A percentile compares a stretch with the other conserved stretches of the same genome.
Conservation (phyloP, 2,329 filamentous ascomycete species). For the Exserohilum turcica region DNA sequence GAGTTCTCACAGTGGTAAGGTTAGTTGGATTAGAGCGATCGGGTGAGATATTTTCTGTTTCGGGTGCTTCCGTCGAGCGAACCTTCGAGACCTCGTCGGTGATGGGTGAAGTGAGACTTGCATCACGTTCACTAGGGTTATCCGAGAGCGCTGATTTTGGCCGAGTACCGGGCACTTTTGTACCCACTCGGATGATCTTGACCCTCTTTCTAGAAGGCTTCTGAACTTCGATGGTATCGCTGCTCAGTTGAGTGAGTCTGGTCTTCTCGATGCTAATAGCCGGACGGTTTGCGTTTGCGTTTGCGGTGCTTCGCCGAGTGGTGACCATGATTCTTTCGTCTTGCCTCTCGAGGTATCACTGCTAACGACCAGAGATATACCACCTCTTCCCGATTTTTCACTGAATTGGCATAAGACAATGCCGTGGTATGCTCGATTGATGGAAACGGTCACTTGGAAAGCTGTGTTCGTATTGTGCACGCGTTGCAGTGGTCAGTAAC, state of each 20-base stretch:
- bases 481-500: neutral
- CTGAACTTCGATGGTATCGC: constrained; percentile 2
- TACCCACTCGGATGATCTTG: neutral
- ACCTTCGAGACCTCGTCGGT: neutral
- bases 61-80: neutral
- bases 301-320: constrained; percentile 16
- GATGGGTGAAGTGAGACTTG: constrained; percentile 19
- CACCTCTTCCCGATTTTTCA: neutral
- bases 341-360: neutral
- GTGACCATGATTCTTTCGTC: constrained; percentile 12
- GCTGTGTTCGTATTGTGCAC: neutral
- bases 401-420: neutral
- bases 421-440: neutral
- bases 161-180: neutral
- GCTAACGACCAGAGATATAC: neutral
- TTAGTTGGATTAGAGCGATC: neutral
- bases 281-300: constrained; percentile 3
- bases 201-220: neutral
- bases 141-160: neutral
- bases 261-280: neutral
- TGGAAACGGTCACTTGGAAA: neutral
- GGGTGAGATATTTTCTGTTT: neutral
- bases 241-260: neutral
- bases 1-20: constrained; percentile 1
- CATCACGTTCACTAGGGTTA: constrained; percentile 14